phyloP scores from a whole-genome alignment of 176 grass and related monocot genomes.

The Cymbopogon citratus region DNA sequence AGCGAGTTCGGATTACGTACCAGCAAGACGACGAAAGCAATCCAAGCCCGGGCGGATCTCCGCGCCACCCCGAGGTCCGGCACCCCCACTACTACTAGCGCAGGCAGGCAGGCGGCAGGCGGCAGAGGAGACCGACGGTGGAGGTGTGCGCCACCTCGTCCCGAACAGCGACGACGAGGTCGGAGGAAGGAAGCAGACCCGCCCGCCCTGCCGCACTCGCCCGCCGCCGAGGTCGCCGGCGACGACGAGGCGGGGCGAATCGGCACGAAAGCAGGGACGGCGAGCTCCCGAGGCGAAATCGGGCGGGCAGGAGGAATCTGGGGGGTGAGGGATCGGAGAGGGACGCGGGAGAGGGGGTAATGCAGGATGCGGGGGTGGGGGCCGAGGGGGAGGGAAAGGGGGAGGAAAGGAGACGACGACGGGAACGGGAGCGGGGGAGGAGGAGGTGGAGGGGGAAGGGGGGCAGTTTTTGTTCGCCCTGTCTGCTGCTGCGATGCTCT shows the following conservation, averaged over 20 bases:
- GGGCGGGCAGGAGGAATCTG: slow-evolving; percentile 1
- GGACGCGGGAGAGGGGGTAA: slow-evolving; percentile 1
- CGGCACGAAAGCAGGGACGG: neutral
- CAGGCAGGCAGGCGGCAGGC: neutral
- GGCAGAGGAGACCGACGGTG: neutral
- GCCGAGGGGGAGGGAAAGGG: neutral
- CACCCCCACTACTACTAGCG: neutral
- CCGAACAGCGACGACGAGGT: neutral
- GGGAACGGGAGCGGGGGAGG: neutral
- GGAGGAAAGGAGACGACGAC: neutral
- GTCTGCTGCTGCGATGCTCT: neutral
- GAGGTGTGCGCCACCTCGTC: neutral
- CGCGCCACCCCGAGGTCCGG: neutral
- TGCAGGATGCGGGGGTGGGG: neutral
- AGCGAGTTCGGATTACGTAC: neutral
- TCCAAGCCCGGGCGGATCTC: slow-evolving; percentile 2
- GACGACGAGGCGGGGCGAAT: neutral
- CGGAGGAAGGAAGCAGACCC: neutral
- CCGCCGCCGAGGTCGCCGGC: neutral
- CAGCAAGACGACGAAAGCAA: neutral
- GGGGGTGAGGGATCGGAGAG: neutral
- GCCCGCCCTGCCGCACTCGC: neutral
- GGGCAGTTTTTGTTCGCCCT: slow-evolving; percentile 12
- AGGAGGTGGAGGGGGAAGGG: neutral
- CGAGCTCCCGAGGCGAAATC: too few relatives aligned